These are phyloP conservation scores for Morella rubra DNA, from an alignment of 306 rosid species.

Conservation along the genomic window DNA sequence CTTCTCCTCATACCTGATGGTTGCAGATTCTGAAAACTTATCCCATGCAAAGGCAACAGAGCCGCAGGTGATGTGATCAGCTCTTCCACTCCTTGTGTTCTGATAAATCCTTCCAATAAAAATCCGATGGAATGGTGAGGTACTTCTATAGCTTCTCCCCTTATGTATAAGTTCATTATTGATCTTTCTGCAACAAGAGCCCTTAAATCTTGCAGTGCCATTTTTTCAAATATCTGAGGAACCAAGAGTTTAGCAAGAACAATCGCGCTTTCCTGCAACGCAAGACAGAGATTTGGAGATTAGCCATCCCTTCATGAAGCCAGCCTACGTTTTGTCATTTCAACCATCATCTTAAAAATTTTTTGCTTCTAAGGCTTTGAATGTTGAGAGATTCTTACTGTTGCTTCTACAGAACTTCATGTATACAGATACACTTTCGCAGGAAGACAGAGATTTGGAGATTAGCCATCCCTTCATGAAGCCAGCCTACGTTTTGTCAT, in stretches of 20 bases:
- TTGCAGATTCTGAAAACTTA: slow-evolving; percentile 61
- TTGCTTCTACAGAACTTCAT: too few species aligned
- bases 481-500: not conserved
- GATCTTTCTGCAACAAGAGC: slow-evolving; percentile 79
- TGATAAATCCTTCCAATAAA: slow-evolving; percentile 82
- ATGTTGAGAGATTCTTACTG: too few species aligned
- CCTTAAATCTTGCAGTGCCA: slow-evolving; percentile 79
- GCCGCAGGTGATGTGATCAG: slow-evolving; percentile 72
- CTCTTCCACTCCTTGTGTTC: slow-evolving; percentile 56
- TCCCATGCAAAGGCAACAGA: slow-evolving; percentile 56
- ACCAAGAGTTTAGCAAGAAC: slow-evolving; percentile 72
- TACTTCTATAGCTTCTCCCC: slow-evolving; percentile 80
- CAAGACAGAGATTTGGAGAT: slow-evolving; percentile 20
- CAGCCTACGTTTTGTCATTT: not conserved
- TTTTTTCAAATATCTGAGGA: slow-evolving; percentile 83
- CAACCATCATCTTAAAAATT: not conserved
- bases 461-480: not conserved
- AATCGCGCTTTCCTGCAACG: slow-evolving; percentile 82
- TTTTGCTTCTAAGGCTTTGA: not conserved
- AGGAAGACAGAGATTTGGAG: slow-evolving; percentile 19
- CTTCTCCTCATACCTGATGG: slow-evolving; percentile 47
- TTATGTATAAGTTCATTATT: slow-evolving; percentile 42
- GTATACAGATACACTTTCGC: too few species aligned
- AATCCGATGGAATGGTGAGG: slow-evolving; percentile 75
- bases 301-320: not conserved